Conservation (phyloP, 345 rosid species). For the Eutrema japonicum region DNA sequence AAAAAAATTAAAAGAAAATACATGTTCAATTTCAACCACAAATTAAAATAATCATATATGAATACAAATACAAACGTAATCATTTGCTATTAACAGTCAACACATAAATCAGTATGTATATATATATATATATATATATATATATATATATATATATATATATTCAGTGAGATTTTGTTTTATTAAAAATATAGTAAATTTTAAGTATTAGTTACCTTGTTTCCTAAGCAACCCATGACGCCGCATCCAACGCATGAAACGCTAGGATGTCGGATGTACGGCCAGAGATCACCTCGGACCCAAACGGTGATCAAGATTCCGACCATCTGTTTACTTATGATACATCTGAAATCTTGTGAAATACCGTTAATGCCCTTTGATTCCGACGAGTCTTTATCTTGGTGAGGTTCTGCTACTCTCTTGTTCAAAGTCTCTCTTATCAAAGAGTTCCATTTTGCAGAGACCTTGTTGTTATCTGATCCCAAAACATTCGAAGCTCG, state of each 20-base stretch:
- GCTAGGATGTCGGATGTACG: conserved; percentile 55
- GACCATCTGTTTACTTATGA: conserved; percentile 83
- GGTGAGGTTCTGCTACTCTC: not conserved
- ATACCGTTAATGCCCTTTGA: conserved; percentile 32
- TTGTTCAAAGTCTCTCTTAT: conserved; percentile 64
- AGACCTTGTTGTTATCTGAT: conserved; percentile 54
- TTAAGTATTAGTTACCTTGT: conserved; percentile 53
- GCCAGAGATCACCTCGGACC: conserved; percentile 60
- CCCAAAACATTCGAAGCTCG: conserved; percentile 67
- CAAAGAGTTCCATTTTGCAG: conserved; percentile 70
- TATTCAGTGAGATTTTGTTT: conserved; percentile 22
- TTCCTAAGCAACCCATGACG: conserved; percentile 80
- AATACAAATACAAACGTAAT: conserved; percentile 4
- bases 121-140: conserved; percentile 14
- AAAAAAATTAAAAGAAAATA: too few species aligned
- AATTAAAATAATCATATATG: conserved; percentile 1
- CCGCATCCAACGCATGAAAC: conserved; percentile 87
- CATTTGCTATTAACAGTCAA: conserved; percentile 33
- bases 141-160: not conserved
- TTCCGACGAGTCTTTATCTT: too few species aligned
- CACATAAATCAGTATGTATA: conserved; percentile 19
- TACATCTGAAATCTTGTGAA: conserved; percentile 51
- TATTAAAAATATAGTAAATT: too few species aligned
- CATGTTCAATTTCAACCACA: conserved; percentile 23
- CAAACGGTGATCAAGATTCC: conserved; percentile 75